Evolutionary conservation across 345 rosid species (phyloP).

Genomic region (Euphorbia pulcherrima): DNA sequence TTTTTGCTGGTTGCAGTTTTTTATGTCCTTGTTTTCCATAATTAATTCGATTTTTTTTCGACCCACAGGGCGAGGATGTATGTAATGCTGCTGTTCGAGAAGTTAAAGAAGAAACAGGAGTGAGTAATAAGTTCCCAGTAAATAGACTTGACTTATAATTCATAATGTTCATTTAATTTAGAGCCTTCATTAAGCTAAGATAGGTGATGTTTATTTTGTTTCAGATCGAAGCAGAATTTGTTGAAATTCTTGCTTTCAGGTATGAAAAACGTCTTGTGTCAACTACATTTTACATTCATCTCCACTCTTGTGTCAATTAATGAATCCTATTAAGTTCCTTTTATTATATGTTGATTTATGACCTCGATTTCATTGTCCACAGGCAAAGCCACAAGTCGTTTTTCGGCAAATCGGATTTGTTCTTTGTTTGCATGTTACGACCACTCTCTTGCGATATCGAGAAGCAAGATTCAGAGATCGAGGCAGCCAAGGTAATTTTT

Average conservation of each 20-base stretch:
- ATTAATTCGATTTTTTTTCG: conserved; percentile 8
- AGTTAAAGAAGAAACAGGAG: conserved; percentile 88
- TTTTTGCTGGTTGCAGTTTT: neutral
- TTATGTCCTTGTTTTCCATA: neutral
- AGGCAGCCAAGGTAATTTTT: conserved; percentile 48
- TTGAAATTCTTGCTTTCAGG: conserved; percentile 66
- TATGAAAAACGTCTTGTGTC: conserved; percentile 10
- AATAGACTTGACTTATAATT: neutral
- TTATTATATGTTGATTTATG: neutral
- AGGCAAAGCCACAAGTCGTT: conserved; percentile 62
- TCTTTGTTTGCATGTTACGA: conserved; percentile 51
- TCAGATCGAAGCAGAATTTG: conserved; percentile 61
- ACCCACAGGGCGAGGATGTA: conserved; percentile 70
- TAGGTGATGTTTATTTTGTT: conserved; percentile 2
- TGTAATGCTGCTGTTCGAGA: conserved; percentile 58
- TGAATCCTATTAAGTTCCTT: too few species aligned
- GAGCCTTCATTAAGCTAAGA: conserved; percentile 7
- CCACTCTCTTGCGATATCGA: conserved; percentile 42
- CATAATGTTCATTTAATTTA: neutral
- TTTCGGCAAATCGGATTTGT: conserved; percentile 52
- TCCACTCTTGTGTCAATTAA: neutral
- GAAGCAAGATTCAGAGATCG: conserved; percentile 55
- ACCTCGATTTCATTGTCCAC: conserved; percentile 6
- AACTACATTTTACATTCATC: too few species aligned
- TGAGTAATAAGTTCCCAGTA: conserved; percentile 28